Evolutionary conservation across 2,329 filamentous ascomycete genomes (phyloP).

Genomic region (Diaporthe amygdali): DNA sequence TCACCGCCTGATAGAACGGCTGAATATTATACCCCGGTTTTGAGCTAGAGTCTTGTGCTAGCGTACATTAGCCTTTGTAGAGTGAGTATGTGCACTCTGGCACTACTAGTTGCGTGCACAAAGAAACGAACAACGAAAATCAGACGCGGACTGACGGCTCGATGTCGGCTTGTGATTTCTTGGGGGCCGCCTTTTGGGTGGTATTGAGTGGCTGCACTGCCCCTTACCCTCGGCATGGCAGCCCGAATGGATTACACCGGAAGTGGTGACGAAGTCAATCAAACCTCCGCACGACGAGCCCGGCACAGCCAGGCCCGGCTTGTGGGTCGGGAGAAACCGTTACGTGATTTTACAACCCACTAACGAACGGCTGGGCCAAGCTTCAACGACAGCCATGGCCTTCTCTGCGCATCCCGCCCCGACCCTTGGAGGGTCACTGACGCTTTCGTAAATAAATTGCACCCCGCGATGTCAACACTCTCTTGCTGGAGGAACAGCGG

Average conservation of each 20-base stretch:
- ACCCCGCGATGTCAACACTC: neutral
- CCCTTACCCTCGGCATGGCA: neutral
- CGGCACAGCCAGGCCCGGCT: neutral
- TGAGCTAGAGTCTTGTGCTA: neutral
- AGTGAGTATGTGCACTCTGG: too few relatives aligned
- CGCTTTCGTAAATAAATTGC: neutral
- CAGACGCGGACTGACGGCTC: neutral
- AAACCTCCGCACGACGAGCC: neutral
- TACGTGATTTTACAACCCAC: neutral
- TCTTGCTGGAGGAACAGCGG: neutral
- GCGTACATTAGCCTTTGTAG: neutral
- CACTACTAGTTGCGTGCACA: neutral
- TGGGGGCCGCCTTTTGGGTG: neutral
- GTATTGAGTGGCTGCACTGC: neutral
- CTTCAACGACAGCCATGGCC: neutral
- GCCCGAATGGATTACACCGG: neutral
- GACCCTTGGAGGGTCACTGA: neutral
- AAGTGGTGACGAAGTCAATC: neutral
- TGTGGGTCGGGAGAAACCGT: neutral
- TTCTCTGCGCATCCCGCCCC: neutral
- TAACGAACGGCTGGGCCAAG: neutral
- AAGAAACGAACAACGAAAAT: neutral
- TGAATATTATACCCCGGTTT: too few relatives aligned
- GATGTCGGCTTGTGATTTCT: neutral
- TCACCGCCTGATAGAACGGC: neutral